Evolutionary conservation across 2,329 filamentous ascomycete species (phyloP).

Genomic region (Lachnellula arida): DNA sequence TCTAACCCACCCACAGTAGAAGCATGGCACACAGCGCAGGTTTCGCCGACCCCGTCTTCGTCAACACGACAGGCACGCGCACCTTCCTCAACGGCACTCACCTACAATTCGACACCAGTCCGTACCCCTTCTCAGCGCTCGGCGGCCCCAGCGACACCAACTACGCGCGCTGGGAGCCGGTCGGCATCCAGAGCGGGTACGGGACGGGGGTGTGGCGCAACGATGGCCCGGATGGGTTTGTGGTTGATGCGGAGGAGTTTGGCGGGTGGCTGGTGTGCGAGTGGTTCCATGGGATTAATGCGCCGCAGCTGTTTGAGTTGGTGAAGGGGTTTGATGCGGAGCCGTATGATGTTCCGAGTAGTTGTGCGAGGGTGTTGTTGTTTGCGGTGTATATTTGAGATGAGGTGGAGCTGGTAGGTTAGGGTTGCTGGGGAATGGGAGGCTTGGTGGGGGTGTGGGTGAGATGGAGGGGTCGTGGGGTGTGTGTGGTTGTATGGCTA

Average conservation of each 20-base stretch:
- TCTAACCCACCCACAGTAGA: slow-evolving; percentile 14
- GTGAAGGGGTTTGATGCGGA: slow-evolving; percentile 14
- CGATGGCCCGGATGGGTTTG: slow-evolving; percentile 11
- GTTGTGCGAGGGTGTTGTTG: slow-evolving; percentile 17
- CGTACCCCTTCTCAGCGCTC: slow-evolving; percentile 15
- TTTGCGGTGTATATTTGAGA: slow-evolving; percentile 9
- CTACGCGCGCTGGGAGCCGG: slow-evolving; percentile 18
- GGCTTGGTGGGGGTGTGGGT: neutral
- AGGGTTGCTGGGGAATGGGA: neutral
- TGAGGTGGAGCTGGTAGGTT: neutral
- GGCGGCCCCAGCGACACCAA: slow-evolving; percentile 22
- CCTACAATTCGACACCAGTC: slow-evolving; percentile 21
- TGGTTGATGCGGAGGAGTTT: slow-evolving; percentile 10
- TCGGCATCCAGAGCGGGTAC: slow-evolving; percentile 14
- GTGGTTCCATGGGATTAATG: slow-evolving; percentile 23
- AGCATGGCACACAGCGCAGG: slow-evolving; percentile 24
- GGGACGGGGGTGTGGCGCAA: slow-evolving; percentile 11
- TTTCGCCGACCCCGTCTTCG: slow-evolving; percentile 21
- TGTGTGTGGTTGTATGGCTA: neutral
- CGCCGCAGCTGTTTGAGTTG: slow-evolving; percentile 24
- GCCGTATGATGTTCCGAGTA: slow-evolving; percentile 10
- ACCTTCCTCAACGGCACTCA: slow-evolving; percentile 22
- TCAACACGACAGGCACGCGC: neutral
- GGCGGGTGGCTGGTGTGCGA: slow-evolving; percentile 27
- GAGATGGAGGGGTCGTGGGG: neutral